A percentile compares a stretch with the other conserved stretches of the same genome.
Conservation (phyloP, 148 eudicot genomes). For the Nepenthes gracilis region DNA sequence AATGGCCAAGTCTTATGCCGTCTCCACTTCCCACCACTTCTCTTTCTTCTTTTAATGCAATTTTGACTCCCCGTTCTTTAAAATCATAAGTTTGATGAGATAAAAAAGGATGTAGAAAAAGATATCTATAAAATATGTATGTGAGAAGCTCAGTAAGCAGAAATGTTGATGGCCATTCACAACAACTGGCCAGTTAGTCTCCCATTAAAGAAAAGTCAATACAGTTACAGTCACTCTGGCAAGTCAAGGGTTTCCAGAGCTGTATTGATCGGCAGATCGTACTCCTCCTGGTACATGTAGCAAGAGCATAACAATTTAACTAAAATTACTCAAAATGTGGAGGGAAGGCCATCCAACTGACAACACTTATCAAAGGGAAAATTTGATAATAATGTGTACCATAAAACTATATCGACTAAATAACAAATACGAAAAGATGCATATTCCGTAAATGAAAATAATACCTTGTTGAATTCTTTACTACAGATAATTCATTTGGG, state of each 20-base stretch:
- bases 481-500: too few species aligned
- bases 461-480: too few species aligned
- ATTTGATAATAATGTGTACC: too few species aligned
- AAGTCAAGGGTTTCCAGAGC: constrained; percentile 2
- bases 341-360: background rate
- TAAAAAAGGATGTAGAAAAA: background rate
- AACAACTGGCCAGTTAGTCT: constrained; percentile 8
- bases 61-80: too few species aligned
- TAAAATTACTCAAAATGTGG: too few species aligned
- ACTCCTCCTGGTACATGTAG: constrained; percentile 4
- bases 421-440: too few species aligned
- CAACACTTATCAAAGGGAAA: too few species aligned
- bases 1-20: constrained; percentile 1
- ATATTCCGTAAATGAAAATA: too few species aligned
- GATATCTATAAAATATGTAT: background rate
- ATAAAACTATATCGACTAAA: too few species aligned
- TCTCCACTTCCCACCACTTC: constrained; percentile 2
- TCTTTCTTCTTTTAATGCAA: background rate
- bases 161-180: constrained; percentile 2
- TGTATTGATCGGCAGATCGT: background rate
- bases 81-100: background rate
- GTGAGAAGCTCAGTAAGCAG: constrained; percentile 7
- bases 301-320: background rate
- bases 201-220: background rate
- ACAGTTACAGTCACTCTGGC: constrained; percentile 8